phyloP scores from a whole-genome alignment of 2,329 filamentous ascomycete species.

The Penicillium sp. region DNA sequence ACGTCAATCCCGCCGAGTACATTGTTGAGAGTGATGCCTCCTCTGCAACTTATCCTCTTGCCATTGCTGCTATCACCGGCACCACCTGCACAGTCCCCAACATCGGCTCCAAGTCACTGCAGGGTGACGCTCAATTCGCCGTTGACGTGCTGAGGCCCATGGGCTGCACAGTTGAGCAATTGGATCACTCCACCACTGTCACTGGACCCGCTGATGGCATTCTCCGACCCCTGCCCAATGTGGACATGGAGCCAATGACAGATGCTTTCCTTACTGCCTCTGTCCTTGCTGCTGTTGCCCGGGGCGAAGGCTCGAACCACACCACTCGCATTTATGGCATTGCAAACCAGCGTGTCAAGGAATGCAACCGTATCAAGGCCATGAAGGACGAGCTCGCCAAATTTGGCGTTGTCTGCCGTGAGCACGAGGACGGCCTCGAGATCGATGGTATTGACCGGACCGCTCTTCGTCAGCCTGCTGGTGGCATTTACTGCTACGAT shows the following conservation, averaged over 20 bases:
- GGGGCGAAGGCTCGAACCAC: conserved; percentile 60
- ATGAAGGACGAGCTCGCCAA: conserved; percentile 96
- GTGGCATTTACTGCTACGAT: conserved; percentile 86
- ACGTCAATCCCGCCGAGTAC: conserved; percentile 82
- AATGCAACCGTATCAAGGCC: conserved; percentile 93
- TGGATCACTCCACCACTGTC: conserved; percentile 83
- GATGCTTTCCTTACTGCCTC: conserved; percentile 96
- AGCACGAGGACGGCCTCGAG: conserved; percentile 90
- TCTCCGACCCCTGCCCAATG: conserved; percentile 72
- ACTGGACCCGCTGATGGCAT: conserved; percentile 77
- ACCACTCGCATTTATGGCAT: conserved; percentile 89
- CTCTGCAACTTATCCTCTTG: conserved; percentile 93
- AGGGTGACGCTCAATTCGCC: conserved; percentile 93
- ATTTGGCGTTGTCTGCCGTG: conserved; percentile 82
- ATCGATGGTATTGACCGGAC: conserved; percentile 60
- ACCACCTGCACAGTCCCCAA: conserved; percentile 96
- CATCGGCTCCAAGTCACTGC: conserved; percentile 86
- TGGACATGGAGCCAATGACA: conserved; percentile 99
- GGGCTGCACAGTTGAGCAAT: conserved; percentile 89
- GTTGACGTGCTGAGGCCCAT: conserved; percentile 87
- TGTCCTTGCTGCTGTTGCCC: conserved; percentile 85
- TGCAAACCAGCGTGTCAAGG: conserved; percentile 96
- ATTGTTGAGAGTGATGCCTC: conserved; percentile 96
- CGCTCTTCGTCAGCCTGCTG: conserved; percentile 57
- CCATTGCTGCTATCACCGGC: conserved; percentile 91